Percentiles rank a stretch among this genome's conserved stretches.
Conservation (phyloP, 495 filamentous ascomycete species). For the Cercophora newfieldiana region DNA sequence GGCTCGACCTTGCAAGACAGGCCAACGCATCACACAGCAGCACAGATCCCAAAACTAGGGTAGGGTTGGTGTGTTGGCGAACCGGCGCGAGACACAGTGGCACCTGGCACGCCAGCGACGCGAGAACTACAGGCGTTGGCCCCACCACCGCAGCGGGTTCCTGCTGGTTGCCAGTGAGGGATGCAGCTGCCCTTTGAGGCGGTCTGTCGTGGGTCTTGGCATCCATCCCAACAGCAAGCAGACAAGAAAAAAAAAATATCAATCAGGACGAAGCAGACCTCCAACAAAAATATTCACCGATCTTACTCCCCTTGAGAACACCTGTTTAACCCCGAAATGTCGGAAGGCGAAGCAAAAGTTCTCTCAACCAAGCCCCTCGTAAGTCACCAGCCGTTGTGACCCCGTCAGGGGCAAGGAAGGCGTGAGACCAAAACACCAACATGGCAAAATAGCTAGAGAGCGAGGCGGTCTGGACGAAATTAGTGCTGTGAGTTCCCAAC, state of each 20-base stretch:
- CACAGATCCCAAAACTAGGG: too few species aligned
- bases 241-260: background rate
- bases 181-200: constrained; percentile 4
- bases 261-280: background rate
- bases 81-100: background rate
- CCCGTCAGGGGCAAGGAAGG: background rate
- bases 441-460: constrained; percentile 33
- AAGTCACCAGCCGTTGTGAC: constrained; percentile 14
- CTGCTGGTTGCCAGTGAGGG: background rate
- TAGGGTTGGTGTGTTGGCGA: background rate
- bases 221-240: background rate
- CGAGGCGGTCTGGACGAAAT: constrained; percentile 75
- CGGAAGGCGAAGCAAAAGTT: constrained; percentile 22
- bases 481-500: constrained; percentile 31
- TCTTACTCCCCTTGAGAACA: background rate
- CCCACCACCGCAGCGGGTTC: background rate
- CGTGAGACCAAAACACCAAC: background rate
- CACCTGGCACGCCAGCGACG: background rate
- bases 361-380: constrained; percentile 37
- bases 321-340: constrained; percentile 7
- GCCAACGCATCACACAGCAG: constrained; percentile 11
- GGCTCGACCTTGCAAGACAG: background rate
- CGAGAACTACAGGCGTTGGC: background rate
- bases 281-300: background rate
- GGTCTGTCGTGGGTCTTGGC: background rate